phyloP scores from a whole-genome alignment of 306 rosid species.

The Cucumis sativus region DNA sequence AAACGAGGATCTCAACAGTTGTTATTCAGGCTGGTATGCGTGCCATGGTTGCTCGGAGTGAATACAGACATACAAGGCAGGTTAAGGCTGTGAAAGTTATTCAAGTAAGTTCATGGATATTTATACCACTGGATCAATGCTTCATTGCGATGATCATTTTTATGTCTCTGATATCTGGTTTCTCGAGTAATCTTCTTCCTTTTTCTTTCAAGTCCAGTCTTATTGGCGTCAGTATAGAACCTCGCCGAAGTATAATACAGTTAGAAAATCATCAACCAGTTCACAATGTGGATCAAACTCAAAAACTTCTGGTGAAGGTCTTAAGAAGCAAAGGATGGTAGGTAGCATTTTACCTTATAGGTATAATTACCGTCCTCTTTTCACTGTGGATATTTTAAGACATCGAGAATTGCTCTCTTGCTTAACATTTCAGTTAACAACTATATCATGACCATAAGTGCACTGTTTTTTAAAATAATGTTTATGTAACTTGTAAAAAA shows the following conservation, averaged over 20 bases:
- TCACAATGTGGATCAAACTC: slow-evolving; percentile 21
- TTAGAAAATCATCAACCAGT: slow-evolving; percentile 23
- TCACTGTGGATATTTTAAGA: not conserved
- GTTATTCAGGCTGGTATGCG: slow-evolving; percentile 54
- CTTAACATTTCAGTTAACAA: not conserved
- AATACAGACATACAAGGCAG: slow-evolving; percentile 32
- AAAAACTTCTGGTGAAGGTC: slow-evolving; percentile 16
- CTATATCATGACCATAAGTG: not conserved
- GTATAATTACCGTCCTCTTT: not conserved
- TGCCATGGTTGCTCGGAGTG: slow-evolving; percentile 33
- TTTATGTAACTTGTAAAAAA: not conserved
- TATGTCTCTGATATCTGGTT: not conserved
- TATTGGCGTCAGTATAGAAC: slow-evolving; percentile 35
- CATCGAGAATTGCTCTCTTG: not conserved
- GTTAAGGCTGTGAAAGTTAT: slow-evolving; percentile 24
- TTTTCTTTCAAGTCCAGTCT: slow-evolving; percentile 24
- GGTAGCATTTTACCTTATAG: slow-evolving; percentile 11
- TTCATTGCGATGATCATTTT: not conserved
- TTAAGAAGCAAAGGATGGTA: slow-evolving; percentile 24
- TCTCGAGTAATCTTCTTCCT: not conserved
- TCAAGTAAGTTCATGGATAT: slow-evolving; percentile 41
- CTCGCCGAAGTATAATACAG: slow-evolving; percentile 30
- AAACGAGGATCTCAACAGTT: slow-evolving; percentile 23
- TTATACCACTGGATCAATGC: not conserved
- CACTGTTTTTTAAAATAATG: not conserved